These are phyloP conservation scores for Geotrichum reessii DNA, from an alignment of 1,139 yeast genomes.

Conservation along the genomic window DNA sequence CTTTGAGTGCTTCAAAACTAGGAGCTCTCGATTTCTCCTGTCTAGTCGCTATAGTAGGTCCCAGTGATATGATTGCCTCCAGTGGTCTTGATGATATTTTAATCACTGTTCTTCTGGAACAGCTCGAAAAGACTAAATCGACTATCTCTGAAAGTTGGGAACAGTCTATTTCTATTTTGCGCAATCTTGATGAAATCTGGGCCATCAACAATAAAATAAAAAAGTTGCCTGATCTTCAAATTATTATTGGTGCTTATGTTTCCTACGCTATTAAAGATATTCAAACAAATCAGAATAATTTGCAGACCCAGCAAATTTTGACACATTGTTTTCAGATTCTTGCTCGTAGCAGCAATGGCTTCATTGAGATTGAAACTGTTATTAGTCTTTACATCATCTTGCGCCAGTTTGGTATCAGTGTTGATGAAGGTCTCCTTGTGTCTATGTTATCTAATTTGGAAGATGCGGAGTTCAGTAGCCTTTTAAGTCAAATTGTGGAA, in stretches of 20 bases:
- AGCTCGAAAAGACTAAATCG: constrained; percentile 2
- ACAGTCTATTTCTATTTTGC: constrained; percentile 3
- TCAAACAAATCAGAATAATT: not conserved
- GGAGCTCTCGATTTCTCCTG: constrained; percentile 12
- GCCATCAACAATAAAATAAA: not conserved
- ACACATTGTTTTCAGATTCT: constrained; percentile 13
- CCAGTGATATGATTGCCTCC: constrained; percentile 1
- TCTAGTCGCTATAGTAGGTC: constrained; percentile 2
- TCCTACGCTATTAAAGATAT: constrained; percentile 2
- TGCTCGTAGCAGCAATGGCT: not conserved
- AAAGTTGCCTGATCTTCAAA: not conserved
- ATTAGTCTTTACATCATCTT: constrained; percentile 11
- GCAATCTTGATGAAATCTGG: constrained; percentile 11
- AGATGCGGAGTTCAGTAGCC: not conserved
- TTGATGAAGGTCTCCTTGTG: constrained; percentile 4
- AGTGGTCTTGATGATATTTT: constrained; percentile 3
- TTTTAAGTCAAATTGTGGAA: constrained; percentile 3
- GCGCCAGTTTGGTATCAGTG: constrained; percentile 9
- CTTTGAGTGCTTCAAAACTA: constrained; percentile 2
- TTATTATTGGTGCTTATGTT: constrained; percentile 11
- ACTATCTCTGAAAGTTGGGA: not conserved
- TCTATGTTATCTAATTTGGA: constrained; percentile 5
- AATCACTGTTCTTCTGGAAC: constrained; percentile 2
- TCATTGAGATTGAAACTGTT: constrained; percentile 7
- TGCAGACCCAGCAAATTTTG: constrained; percentile 2